phyloP scores from a whole-genome alignment of 345 rosid genomes.

The Hibiscus tridactylites region DNA sequence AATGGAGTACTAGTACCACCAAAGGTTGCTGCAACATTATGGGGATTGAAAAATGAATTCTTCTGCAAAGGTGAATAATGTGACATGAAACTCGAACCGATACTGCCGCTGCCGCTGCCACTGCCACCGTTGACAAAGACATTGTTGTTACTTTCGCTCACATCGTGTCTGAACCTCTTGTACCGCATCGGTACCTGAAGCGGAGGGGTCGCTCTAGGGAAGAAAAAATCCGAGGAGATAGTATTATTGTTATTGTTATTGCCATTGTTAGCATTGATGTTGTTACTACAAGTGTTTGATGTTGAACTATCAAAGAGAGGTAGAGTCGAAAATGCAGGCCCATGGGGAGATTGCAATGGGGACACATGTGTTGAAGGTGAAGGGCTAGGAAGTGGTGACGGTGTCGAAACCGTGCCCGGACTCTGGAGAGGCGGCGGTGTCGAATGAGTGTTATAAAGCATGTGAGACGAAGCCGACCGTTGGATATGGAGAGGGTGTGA shows the following conservation, averaged over 20 bases:
- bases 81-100: conserved; percentile 13
- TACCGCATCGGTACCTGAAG: conserved; percentile 41
- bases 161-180: conserved; percentile 21
- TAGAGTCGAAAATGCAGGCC: conserved; percentile 26
- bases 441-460: not conserved
- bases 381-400: conserved; percentile 21
- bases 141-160: not conserved
- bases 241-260: not conserved
- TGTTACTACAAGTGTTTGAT: not conserved
- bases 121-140: not conserved
- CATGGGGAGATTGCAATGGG: conserved; percentile 31
- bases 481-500: not conserved
- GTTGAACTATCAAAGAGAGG: conserved; percentile 31
- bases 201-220: conserved; percentile 39
- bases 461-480: not conserved
- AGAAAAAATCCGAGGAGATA: conserved; percentile 12
- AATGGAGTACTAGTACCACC: conserved; percentile 12
- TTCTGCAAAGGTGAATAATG: conserved; percentile 27
- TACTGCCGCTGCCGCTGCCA: too few relatives aligned
- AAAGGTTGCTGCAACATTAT: not conserved
- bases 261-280: not conserved
- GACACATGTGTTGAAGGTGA: conserved; percentile 14
- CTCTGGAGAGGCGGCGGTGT: not conserved
- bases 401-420: conserved; percentile 5
- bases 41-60: conserved; percentile 20